phyloP scores from a whole-genome alignment of 768 basidiomycete genomes.

The Leccinum uliginosum region DNA sequence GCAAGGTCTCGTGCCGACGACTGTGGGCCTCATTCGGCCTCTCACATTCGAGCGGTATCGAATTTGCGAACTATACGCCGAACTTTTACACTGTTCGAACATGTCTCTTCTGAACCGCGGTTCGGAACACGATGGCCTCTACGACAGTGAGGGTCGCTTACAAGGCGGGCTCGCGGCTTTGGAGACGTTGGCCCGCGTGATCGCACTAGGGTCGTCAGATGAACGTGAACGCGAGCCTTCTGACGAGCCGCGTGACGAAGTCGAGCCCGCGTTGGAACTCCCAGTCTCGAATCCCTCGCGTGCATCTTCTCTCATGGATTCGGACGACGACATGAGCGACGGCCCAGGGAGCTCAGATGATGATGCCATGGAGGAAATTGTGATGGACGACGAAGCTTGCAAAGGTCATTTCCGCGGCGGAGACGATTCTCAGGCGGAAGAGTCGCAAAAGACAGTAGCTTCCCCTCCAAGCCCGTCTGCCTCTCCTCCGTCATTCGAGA shows the following conservation, averaged over 20 bases:
- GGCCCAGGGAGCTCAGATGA: constrained; percentile 75
- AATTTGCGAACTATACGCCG: constrained; percentile 95
- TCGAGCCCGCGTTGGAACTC: constrained; percentile 62
- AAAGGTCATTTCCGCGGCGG: constrained; percentile 25
- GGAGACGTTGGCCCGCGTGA: constrained; percentile 83
- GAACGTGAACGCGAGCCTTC: constrained; percentile 51
- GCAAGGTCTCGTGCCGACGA: constrained; percentile 67
- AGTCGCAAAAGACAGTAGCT: constrained; percentile 27
- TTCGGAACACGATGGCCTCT: constrained; percentile 61
- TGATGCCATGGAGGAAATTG: constrained; percentile 79
- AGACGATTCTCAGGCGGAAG: constrained; percentile 32
- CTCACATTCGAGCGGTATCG: constrained; percentile 94
- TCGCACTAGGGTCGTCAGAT: constrained; percentile 57
- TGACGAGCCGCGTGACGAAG: constrained; percentile 53
- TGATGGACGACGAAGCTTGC: constrained; percentile 62
- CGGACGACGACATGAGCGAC: constrained; percentile 75
- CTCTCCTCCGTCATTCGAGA: constrained; percentile 29
- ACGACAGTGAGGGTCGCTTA: constrained; percentile 78
- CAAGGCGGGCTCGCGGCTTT: constrained; percentile 82
- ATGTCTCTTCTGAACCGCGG: constrained; percentile 93
- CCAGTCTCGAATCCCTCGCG: constrained; percentile 55
- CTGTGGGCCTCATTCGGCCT: constrained; percentile 68
- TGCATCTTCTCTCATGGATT: constrained; percentile 54
- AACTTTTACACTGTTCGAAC: constrained; percentile 95
- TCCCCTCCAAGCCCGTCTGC: constrained; percentile 30